Percentiles rank a stretch among this genome's conserved stretches.
Evolutionary conservation across 108 stramenopile genomes (phyloP).

Genomic region (Mayamaea pseudoterrestris): DNA sequence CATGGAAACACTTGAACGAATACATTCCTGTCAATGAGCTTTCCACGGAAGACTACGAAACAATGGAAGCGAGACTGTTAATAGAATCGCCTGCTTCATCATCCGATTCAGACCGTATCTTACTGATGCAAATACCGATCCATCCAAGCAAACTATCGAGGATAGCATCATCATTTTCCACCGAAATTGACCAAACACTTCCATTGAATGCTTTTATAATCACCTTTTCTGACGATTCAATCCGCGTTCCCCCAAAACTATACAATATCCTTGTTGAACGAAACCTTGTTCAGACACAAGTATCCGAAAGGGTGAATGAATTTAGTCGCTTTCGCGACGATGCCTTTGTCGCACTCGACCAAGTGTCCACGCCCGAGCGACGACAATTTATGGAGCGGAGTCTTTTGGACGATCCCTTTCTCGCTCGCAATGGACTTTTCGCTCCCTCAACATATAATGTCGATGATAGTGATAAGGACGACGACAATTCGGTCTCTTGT

Average conservation of each 20-base stretch:
- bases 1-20: background rate
- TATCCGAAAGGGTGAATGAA: too few relatives aligned
- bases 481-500: background rate
- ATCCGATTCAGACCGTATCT: background rate
- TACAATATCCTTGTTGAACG: background rate
- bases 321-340: conserved; percentile 1
- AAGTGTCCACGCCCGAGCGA: background rate
- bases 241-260: background rate
- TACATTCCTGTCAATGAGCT: background rate
- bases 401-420: background rate
- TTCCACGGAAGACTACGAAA: background rate
- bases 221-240: background rate
- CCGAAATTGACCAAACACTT: background rate
- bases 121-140: background rate
- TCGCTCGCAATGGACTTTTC: background rate
- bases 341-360: background rate
- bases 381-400: background rate
- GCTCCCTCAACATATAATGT: background rate
- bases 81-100: background rate
- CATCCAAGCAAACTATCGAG: background rate
- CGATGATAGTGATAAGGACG: background rate
- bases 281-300: background rate
- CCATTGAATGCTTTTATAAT: background rate
- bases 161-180: background rate
- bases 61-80: background rate